A percentile compares a stretch with the other conserved stretches of the same genome.
These are phyloP conservation scores for Leavenworthia alabamica DNA, from an alignment of 345 rosid species.

Conservation along the genomic window DNA sequence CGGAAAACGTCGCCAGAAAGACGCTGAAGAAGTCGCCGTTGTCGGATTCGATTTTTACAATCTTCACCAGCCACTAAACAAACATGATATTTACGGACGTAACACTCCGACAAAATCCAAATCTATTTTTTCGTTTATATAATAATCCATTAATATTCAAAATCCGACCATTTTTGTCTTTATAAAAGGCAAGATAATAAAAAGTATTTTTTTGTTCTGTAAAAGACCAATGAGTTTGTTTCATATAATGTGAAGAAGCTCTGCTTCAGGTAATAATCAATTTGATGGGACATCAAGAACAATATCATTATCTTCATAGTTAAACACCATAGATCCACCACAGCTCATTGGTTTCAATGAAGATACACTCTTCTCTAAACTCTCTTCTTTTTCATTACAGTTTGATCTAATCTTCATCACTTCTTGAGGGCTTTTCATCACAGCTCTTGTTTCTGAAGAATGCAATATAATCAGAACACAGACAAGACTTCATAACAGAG, in stretches of 20 bases:
- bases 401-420: slow-evolving; percentile 42
- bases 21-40: no score
- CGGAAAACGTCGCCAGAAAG: no score
- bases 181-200: no score
- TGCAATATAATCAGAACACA: slow-evolving; percentile 17
- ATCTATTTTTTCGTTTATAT: no score
- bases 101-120: no score
- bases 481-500: no score
- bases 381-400: slow-evolving; percentile 43
- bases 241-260: slow-evolving; percentile 53
- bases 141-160: no score
- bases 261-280: slow-evolving; percentile 84
- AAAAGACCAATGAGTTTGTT: slow-evolving; percentile 20
- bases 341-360: slow-evolving; percentile 69
- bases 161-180: no score
- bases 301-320: slow-evolving; percentile 42
- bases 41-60: no score
- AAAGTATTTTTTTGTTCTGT: slow-evolving; percentile 15
- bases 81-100: no score
- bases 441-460: slow-evolving; percentile 50
- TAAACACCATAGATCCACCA: slow-evolving; percentile 48
- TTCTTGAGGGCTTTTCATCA: slow-evolving; percentile 55
- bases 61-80: no score
- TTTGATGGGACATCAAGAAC: slow-evolving; percentile 80
- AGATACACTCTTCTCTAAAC: slow-evolving; percentile 47